Evolutionary conservation across 1,139 yeast genomes (phyloP), one percentile per base, ranked within the genome.

Genomic region (Citeromyces hawaiiensis): DNA sequence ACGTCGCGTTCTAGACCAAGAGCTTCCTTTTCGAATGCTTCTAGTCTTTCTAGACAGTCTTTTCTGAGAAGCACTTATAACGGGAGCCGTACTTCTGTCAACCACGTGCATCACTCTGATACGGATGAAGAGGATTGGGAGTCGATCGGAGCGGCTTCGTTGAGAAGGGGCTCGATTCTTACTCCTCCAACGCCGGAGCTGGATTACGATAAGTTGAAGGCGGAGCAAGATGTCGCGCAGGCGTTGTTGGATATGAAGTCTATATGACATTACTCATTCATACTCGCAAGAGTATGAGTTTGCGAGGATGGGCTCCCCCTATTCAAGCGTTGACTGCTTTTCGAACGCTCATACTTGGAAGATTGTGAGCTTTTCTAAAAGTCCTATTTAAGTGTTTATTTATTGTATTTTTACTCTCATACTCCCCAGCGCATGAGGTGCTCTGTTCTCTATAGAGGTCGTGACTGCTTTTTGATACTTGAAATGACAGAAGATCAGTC

Each of bases 111-210:
- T 32, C 57, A 55, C 39, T 56, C 61, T 11, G 79, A 83, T 50
- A 85, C 95, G 0, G 97, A 87, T 58, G 96, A 88, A 54, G 97
- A 87, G 56, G 96, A 87, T 59, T 87, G 97, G 97, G 83, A 78
- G 45, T 64, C 86, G 0, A 80, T 87, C 40, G 96, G 96, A 1
- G 86, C 96, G 0, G 80, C 69, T 37, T 60, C 69, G 36, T 57
- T 79, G 40, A 59, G 81, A 38, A 65, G 45, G 38, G 44, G 52
- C 14, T 44, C 47, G 32, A 40, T 45, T 21, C 37, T 43, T 13
- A 44, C 48, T 10, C 47, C 53, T 7, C 47, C 52, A 16, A 43
- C 48, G 2, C 46, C 48, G 25, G 42, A 39, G 38, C 38, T 39
- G 14, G 16, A 38, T 29, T 15, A 50, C 47, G 34, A 30, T 16